Percentiles rank a stretch among this genome's conserved stretches.
Conservation (phyloP, 176 grass and related monocot genomes). For the Aegilops bicornis region DNA sequence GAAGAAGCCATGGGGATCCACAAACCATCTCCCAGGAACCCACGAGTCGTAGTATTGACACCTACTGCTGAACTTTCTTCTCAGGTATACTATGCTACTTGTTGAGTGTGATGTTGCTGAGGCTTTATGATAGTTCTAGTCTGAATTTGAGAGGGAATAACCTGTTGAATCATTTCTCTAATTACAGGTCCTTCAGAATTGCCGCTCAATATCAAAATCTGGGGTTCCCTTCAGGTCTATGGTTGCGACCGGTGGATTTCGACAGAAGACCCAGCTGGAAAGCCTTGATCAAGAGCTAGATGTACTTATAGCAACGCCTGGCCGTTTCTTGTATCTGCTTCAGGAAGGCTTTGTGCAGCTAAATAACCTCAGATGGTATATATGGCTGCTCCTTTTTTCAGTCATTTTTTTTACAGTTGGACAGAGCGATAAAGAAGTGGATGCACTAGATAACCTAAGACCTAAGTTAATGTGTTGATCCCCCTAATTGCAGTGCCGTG, state of each 20-base stretch:
- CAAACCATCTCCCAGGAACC: constrained; percentile 62
- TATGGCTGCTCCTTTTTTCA: constrained; percentile 6
- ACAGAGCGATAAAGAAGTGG: neutral
- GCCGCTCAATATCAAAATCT: constrained; percentile 67
- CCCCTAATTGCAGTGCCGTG: constrained; percentile 58
- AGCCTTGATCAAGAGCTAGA: constrained; percentile 84
- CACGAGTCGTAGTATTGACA: constrained; percentile 74
- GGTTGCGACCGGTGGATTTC: constrained; percentile 88
- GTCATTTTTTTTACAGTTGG: neutral
- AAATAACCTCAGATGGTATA: constrained; percentile 73
- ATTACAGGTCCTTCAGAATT: constrained; percentile 78
- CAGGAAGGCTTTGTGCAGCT: constrained; percentile 80
- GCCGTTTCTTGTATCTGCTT: constrained; percentile 81
- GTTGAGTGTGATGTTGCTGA: neutral
- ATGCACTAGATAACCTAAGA: neutral
- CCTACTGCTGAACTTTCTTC: constrained; percentile 93
- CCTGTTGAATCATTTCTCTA: neutral
- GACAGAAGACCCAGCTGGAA: constrained; percentile 87
- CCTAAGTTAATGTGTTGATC: neutral
- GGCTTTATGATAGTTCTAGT: neutral
- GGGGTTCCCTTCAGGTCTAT: constrained; percentile 92
- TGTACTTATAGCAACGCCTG: constrained; percentile 86
- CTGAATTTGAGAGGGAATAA: neutral
- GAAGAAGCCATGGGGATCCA: constrained; percentile 64
- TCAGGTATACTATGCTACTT: constrained; percentile 51